Conservation (phyloP, 176 grass and related monocot species). For the Aegilops sharonensis region DNA sequence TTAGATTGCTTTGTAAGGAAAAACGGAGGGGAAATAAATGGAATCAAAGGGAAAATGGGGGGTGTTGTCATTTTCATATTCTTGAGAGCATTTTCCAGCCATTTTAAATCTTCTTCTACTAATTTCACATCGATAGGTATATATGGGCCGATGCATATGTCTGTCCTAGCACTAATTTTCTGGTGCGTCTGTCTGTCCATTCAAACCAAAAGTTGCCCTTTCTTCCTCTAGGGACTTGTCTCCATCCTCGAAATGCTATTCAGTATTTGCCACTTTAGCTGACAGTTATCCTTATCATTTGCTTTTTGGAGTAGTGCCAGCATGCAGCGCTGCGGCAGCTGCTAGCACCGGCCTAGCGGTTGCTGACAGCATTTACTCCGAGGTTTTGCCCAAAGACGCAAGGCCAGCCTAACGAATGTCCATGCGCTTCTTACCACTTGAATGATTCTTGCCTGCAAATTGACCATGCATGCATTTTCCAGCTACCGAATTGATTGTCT, state of each 20-base stretch:
- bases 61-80: background rate
- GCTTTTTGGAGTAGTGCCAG: background rate
- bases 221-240: background rate
- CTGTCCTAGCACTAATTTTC: background rate
- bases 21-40: conserved; percentile 16
- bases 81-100: background rate
- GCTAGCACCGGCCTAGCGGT: background rate
- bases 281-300: background rate
- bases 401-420: background rate
- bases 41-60: background rate
- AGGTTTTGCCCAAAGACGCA: background rate
- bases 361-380: conserved; percentile 5
- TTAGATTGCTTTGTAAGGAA: conserved; percentile 32
- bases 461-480: background rate
- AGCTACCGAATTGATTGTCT: background rate
- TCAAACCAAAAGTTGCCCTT: background rate
- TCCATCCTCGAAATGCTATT: conserved; percentile 13
- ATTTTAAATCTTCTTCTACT: background rate
- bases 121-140: background rate
- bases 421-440: background rate
- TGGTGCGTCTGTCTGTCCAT: conserved; percentile 2
- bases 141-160: background rate
- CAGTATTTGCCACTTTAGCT: conserved; percentile 2
- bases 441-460: background rate
- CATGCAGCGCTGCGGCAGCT: background rate